These are phyloP conservation scores for Lactuca saligna DNA, from an alignment of 129 eudicot species.

Conservation along the genomic window DNA sequence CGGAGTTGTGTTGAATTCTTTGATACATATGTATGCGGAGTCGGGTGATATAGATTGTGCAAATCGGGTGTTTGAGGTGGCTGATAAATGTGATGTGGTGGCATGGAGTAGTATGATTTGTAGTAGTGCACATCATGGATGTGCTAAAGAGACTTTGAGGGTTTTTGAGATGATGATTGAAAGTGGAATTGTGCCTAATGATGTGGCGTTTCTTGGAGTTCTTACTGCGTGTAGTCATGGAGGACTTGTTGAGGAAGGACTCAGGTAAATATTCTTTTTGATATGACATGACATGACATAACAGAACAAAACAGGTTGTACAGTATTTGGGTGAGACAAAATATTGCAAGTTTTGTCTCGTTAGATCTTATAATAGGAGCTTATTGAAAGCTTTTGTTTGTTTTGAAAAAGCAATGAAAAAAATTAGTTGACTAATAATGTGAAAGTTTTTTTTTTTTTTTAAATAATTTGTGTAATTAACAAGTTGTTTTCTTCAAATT, in stretches of 20 bases:
- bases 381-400: background rate
- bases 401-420: background rate
- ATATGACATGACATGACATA: background rate
- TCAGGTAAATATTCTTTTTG: constrained; percentile 23
- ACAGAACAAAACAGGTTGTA: too few relatives aligned
- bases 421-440: background rate
- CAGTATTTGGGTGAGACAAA: too few relatives aligned
- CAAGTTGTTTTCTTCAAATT: background rate
- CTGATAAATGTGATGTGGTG: constrained; percentile 37
- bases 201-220: constrained; percentile 49
- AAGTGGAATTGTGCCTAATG: constrained; percentile 38
- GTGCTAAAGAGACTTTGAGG: constrained; percentile 40
- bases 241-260: constrained; percentile 51
- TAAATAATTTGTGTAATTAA: background rate
- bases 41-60: constrained; percentile 51
- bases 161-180: constrained; percentile 44
- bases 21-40: constrained; percentile 48
- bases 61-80: constrained; percentile 33
- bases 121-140: constrained; percentile 48
- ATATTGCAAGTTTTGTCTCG: too few relatives aligned
- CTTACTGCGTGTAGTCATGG: constrained; percentile 62
- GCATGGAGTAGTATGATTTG: constrained; percentile 53
- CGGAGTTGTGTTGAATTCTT: constrained; percentile 36
- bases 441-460: background rate
- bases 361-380: background rate